Conservation (phyloP, 176 grass and related monocot genomes). For the Alopecurus myosuroides region DNA sequence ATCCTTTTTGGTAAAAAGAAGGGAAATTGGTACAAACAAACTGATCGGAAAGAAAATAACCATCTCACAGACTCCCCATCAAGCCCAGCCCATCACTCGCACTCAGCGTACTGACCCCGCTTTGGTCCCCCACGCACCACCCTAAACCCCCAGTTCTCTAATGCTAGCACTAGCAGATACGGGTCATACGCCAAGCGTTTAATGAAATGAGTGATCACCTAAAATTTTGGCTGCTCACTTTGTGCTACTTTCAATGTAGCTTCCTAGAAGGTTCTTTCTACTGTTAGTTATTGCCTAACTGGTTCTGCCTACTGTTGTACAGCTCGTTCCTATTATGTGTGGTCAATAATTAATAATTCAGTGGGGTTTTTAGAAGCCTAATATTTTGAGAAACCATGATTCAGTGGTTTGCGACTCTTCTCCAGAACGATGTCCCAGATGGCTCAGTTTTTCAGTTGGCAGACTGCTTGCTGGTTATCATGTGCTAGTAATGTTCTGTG, state of each 20-base stretch:
- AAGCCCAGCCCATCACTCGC: background rate
- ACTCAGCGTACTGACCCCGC: background rate
- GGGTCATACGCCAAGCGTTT: background rate
- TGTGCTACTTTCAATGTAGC: background rate
- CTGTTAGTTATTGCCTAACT: background rate
- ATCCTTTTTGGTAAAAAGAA: background rate
- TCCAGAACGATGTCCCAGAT: background rate
- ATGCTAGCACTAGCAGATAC: background rate
- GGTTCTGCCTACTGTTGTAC: background rate
- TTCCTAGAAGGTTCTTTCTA: background rate
- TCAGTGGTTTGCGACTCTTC: background rate
- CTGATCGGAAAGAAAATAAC: background rate
- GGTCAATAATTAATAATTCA: background rate
- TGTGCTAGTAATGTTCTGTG: background rate
- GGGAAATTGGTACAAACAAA: background rate
- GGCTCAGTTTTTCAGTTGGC: background rate
- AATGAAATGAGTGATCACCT: background rate
- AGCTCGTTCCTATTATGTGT: background rate
- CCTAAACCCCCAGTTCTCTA: background rate
- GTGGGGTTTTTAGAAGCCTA: background rate
- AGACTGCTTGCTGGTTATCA: background rate
- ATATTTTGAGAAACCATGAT: background rate
- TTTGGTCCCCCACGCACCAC: background rate
- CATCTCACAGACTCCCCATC: background rate
- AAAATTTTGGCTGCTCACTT: background rate